These are phyloP conservation scores for Floccularia luteovirens DNA, from an alignment of 768 basidiomycete species.

Conservation along the genomic window DNA sequence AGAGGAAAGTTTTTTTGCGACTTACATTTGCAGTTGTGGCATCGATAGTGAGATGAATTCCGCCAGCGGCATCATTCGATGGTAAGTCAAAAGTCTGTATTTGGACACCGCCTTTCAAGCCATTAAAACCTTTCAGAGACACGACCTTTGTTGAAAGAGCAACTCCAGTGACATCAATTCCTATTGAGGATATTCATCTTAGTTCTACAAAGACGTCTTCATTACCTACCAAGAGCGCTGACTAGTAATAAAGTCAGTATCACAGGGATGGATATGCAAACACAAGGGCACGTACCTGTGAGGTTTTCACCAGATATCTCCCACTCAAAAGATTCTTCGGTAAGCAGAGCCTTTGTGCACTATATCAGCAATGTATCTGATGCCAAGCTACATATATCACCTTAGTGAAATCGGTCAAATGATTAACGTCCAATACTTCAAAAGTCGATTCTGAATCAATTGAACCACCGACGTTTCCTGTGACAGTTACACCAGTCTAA, in stretches of 20 bases:
- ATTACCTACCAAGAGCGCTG: constrained; percentile 40
- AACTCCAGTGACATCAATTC: constrained; percentile 52
- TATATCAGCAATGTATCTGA: constrained; percentile 1
- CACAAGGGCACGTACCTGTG: constrained; percentile 30
- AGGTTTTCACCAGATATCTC: constrained; percentile 58
- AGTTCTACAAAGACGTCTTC: not conserved
- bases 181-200: constrained; percentile 18
- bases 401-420: constrained; percentile 61
- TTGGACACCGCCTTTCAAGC: constrained; percentile 50
- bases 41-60: constrained; percentile 59
- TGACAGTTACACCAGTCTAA: constrained; percentile 52
- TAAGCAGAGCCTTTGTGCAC: constrained; percentile 39
- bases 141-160: constrained; percentile 48
- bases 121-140: constrained; percentile 64
- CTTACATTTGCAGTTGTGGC: constrained; percentile 53
- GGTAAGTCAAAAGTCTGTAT: constrained; percentile 69
- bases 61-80: constrained; percentile 61
- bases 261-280: not conserved
- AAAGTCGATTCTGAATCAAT: constrained; percentile 50
- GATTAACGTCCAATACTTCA: constrained; percentile 45
- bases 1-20: not conserved
- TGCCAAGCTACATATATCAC: constrained; percentile 14
- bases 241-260: constrained; percentile 25
- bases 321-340: constrained; percentile 63
- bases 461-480: constrained; percentile 56